phyloP scores from a whole-genome alignment of 768 basidiomycete species.

The Tricholoma terreum region DNA sequence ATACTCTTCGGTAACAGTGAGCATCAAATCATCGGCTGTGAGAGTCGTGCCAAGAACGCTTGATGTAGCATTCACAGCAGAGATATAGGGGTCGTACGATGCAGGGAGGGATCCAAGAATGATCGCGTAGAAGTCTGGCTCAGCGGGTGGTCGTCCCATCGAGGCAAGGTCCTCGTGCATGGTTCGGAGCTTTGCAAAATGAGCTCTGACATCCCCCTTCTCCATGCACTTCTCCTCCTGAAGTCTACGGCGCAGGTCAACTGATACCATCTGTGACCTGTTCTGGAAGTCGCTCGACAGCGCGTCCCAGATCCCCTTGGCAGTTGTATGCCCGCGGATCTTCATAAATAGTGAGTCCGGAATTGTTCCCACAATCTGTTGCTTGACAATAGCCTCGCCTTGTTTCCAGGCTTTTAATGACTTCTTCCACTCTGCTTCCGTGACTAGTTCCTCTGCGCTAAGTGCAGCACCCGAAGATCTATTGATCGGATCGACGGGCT shows the following conservation, averaged over 20 bases:
- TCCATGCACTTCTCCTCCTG: too few relatives aligned
- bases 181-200: too few relatives aligned
- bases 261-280: slow-evolving; percentile 26
- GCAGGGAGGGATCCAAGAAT: slow-evolving; percentile 31
- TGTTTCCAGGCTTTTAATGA: slow-evolving; percentile 22
- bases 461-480: neutral
- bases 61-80: slow-evolving; percentile 25
- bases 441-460: neutral
- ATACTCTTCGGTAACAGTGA: slow-evolving; percentile 19
- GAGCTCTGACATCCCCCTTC: too few relatives aligned
- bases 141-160: too few relatives aligned
- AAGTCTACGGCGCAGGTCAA: slow-evolving; percentile 25
- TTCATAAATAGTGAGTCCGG: slow-evolving; percentile 33
- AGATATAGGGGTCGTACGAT: slow-evolving; percentile 31
- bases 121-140: too few relatives aligned
- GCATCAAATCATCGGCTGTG: slow-evolving; percentile 21
- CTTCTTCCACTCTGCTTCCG: slow-evolving; percentile 14
- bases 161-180: too few relatives aligned
- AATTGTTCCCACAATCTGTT: slow-evolving; percentile 29
- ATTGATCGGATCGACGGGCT: slow-evolving; percentile 14
- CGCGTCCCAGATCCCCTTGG: slow-evolving; percentile 25
- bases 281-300: slow-evolving; percentile 22
- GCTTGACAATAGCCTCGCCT: slow-evolving; percentile 27
- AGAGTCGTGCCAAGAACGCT: slow-evolving; percentile 18
- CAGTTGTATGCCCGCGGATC: slow-evolving; percentile 17